A percentile compares a stretch with the other conserved stretches of the same genome.
Evolutionary conservation across 768 basidiomycete genomes (phyloP).

Genomic region (Calocybe gangraenosa): DNA sequence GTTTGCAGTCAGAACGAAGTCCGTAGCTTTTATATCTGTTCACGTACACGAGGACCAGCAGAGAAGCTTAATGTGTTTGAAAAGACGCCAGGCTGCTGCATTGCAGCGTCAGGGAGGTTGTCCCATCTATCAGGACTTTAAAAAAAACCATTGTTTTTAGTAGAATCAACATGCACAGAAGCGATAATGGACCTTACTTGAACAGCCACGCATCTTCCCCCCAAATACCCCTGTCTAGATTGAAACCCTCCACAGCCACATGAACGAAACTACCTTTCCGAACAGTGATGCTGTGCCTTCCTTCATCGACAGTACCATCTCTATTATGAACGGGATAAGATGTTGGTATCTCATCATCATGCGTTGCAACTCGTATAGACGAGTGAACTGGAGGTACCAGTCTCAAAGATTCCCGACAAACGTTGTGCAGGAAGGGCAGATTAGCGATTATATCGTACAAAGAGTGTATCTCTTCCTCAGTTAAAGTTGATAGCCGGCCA

Average conservation of each 20-base stretch:
- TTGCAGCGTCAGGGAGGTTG: slow-evolving; percentile 63
- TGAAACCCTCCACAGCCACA: slow-evolving; percentile 76
- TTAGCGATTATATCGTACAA: slow-evolving; percentile 51
- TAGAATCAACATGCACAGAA: not conserved
- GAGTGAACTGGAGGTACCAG: slow-evolving; percentile 79
- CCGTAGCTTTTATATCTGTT: not conserved
- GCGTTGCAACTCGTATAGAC: slow-evolving; percentile 71
- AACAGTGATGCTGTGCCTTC: slow-evolving; percentile 41
- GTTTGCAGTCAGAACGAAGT: slow-evolving; percentile 2
- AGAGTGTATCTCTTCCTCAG: slow-evolving; percentile 62
- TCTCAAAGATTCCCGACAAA: slow-evolving; percentile 72
- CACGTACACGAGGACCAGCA: slow-evolving; percentile 72
- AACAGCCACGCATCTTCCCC: slow-evolving; percentile 81
- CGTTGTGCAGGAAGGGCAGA: slow-evolving; percentile 72
- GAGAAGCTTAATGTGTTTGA: slow-evolving; percentile 74
- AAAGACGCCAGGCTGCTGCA: slow-evolving; percentile 67
- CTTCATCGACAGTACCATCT: slow-evolving; percentile 41
- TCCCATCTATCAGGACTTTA: slow-evolving; percentile 80
- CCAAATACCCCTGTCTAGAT: slow-evolving; percentile 75
- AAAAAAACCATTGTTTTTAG: not conserved
- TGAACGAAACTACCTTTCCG: slow-evolving; percentile 73
- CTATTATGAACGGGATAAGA: slow-evolving; percentile 53
- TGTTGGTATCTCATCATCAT: slow-evolving; percentile 75
- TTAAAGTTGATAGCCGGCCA: slow-evolving; percentile 39
- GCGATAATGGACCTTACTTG: slow-evolving; percentile 42